Evolutionary conservation across 1,284 basidiomycete species (phyloP), one percentile per base, ranked within the genome.

Genomic region (Cryptococcus floricola): DNA sequence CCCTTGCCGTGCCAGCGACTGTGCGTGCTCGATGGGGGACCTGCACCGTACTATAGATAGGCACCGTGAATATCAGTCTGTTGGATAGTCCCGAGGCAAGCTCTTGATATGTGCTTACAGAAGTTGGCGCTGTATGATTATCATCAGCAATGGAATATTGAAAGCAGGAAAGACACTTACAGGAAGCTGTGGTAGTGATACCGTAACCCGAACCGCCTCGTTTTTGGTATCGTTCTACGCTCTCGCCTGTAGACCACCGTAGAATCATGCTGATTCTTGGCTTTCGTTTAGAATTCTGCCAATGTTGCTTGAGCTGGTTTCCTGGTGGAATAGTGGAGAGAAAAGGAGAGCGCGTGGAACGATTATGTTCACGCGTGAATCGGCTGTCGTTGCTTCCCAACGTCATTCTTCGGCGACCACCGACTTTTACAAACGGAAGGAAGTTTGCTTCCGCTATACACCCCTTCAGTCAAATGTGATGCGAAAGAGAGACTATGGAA

Each of bases 1-100:
- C 55, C 50, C 38, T 50, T 47, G 7, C 60, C 60, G 39, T 53
- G 57, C 52, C 51, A 61, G 41, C 52, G 52, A 4, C 53, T 58
- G 23, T 50, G 41, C 3, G 60, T 58, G 41, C 60, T 61, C n/a
- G 53, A 51, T 5, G 60, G 60, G 13, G 60, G 60, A 14, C 55
- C 60, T 27, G 43, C 34, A 4, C 50, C 50, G 39, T 56, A 61
- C 60, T 61, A 50, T 31, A 34, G 1, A 34, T 34, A 34, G 31
- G 31, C 31, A 34, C 31, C 14, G 19, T 48, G 14, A 13, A 23
- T 16, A n/a, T 18, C 9, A 42, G 19, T 13, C 39, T 39, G 13
- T 39, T 39, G 12, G 12, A 23, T 23, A 23, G 23, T 51, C 42
- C 34, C 27, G 18, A 34, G 13, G 18, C 12, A 37, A 14, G 28